Evolutionary conservation across 164 flowering plant species (phyloP), one percentile per base, ranked within the genome.

Genomic region (Platanus orientalis): DNA sequence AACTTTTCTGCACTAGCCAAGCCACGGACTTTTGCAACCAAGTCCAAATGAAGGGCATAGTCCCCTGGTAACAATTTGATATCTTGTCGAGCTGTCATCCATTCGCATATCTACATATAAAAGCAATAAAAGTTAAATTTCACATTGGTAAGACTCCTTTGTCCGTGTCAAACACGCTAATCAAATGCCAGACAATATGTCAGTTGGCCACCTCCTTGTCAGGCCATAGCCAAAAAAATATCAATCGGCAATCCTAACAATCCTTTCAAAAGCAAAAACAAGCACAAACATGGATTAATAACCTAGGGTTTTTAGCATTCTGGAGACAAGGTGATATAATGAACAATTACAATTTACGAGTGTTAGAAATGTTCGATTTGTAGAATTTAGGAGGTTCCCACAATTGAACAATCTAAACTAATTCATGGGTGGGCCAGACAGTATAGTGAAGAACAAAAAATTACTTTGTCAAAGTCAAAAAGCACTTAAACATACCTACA

Each of bases 41-140:
- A 81, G 79, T 94, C 98, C 72, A 91, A 75, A 61, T 94, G 97
- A 54, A 94, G 70, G n/a, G 97, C 98, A 75, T 87, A 94, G 66
- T 94, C 98, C 60, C 98, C 98, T 24, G 83, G 75, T 50, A 76
- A 45, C 42, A 88, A 83, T 75, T 83, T 76, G 26, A 94, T 83
- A 63, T 90, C 84, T 13, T 78, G 63, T 63, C 82, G 96, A 47
- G 62, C 55, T 44, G 50, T 78, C 98, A 94, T 90, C 98, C 98
- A 94, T 64, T 94, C 97, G 69, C 96, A 89, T 57, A 94, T 63
- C 98, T 94, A 74, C 74, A 80, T n/a, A 48, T 61, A 73, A 25
- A 48, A 47, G 32, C 23, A 26, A 25, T 6, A 28, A 39, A 12
- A 20, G 19, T 56, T 20, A 17, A 32, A 20, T 34, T 12, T 29